Conservation (phyloP, 345 rosid genomes). For the Sisymbrium altissimum region DNA sequence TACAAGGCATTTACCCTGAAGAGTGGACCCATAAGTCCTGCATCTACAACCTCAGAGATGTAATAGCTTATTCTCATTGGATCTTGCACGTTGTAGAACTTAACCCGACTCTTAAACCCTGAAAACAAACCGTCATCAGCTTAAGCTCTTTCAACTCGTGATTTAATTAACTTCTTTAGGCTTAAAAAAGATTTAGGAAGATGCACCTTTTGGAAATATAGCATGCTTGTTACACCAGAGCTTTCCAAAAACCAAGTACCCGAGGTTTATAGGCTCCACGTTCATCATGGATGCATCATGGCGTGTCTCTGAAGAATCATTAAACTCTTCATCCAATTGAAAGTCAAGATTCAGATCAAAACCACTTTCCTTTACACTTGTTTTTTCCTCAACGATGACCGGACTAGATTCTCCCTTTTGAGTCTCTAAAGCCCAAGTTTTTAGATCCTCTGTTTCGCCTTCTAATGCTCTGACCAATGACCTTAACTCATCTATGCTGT, state of each 20-base stretch:
- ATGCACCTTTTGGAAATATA: conserved; percentile 66
- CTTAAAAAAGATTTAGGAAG: background rate
- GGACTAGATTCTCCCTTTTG: conserved; percentile 1
- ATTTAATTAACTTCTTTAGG: background rate
- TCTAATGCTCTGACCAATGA: conserved; percentile 59
- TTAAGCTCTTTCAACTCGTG: background rate
- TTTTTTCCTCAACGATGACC: conserved; percentile 5
- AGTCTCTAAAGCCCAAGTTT: conserved; percentile 35
- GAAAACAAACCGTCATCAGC: conserved; percentile 11
- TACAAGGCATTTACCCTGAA: conserved; percentile 53
- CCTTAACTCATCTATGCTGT: conserved; percentile 53
- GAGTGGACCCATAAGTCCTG: conserved; percentile 68
- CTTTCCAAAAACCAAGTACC: conserved; percentile 46
- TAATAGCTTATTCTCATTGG: conserved; percentile 52
- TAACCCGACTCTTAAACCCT: conserved; percentile 71
- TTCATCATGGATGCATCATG: background rate
- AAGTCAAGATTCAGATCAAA: conserved; percentile 44
- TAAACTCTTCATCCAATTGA: background rate
- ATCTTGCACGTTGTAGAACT: conserved; percentile 52
- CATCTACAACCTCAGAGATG: conserved; percentile 68
- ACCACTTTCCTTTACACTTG: conserved; percentile 26
- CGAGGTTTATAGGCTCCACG: conserved; percentile 54
- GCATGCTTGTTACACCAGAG: conserved; percentile 59
- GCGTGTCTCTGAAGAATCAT: background rate
- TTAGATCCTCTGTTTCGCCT: conserved; percentile 52